Conservation (phyloP, 106 monocot genomes). For the Narthecium ossifragum region DNA sequence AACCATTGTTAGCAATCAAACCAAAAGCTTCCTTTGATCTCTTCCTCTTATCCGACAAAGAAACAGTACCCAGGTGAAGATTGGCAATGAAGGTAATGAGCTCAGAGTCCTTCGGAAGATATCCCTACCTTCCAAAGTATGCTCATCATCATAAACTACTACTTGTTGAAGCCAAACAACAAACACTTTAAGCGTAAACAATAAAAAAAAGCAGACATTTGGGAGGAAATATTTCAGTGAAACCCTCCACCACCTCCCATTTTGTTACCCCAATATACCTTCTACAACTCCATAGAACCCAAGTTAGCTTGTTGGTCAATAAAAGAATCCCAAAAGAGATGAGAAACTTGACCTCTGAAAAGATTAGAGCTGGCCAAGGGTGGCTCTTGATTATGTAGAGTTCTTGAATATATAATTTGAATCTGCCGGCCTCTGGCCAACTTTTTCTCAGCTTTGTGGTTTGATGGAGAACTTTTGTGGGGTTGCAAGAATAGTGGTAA, state of each 20-base stretch:
- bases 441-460: constrained; percentile 2
- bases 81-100: neutral
- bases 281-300: neutral
- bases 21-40: no score
- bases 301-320: constrained; percentile 22
- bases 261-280: neutral
- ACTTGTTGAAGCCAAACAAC: no score
- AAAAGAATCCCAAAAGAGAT: constrained; percentile 15
- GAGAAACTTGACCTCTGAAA: no score
- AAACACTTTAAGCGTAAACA: neutral
- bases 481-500: neutral
- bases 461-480: neutral
- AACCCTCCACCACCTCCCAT: neutral
- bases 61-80: constrained; percentile 6
- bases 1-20: no score
- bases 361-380: constrained; percentile 4
- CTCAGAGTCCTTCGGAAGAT: neutral
- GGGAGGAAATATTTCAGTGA: neutral
- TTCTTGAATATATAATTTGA: constrained; percentile 1
- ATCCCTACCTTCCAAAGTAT: neutral
- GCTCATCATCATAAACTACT: neutral
- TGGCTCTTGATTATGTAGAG: neutral
- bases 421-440: neutral
- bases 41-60: neutral
- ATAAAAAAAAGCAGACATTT: neutral